Conservation (phyloP, 31 red algal species). For the Bonnemaisonia californica region DNA sequence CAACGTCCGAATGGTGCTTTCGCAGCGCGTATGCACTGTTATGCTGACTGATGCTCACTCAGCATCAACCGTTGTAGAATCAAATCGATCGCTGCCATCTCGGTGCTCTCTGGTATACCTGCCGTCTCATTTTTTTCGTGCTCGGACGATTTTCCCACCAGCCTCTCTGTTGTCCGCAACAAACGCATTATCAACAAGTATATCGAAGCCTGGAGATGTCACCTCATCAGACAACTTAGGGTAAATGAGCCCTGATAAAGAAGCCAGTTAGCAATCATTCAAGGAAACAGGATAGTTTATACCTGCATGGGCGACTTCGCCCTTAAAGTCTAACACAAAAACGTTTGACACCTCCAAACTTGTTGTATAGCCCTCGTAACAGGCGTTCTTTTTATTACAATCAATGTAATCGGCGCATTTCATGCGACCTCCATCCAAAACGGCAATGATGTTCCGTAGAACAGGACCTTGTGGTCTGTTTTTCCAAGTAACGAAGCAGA, state of each 20-base stretch:
- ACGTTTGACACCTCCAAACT: neutral
- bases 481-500: neutral
- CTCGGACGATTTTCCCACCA: neutral
- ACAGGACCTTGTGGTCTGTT: neutral
- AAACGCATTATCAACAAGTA: neutral
- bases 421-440: neutral
- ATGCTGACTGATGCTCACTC: neutral
- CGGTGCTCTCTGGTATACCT: neutral
- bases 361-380: neutral
- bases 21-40: neutral
- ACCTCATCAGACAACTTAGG: neutral
- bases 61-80: neutral
- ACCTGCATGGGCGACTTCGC: neutral
- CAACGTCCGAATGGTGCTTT: neutral
- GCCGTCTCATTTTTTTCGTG: neutral
- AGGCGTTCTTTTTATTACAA: neutral
- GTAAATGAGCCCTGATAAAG: neutral
- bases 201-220: neutral
- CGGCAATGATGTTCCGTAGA: neutral
- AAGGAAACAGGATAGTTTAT: neutral
- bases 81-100: neutral
- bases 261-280: neutral
- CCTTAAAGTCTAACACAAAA: neutral
- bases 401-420: neutral
- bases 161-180: neutral